Percentiles rank a stretch among this genome's conserved stretches.
Evolutionary conservation across 1,284 basidiomycete genomes (phyloP).

Genomic region (Cryptococcus hybrid): DNA sequence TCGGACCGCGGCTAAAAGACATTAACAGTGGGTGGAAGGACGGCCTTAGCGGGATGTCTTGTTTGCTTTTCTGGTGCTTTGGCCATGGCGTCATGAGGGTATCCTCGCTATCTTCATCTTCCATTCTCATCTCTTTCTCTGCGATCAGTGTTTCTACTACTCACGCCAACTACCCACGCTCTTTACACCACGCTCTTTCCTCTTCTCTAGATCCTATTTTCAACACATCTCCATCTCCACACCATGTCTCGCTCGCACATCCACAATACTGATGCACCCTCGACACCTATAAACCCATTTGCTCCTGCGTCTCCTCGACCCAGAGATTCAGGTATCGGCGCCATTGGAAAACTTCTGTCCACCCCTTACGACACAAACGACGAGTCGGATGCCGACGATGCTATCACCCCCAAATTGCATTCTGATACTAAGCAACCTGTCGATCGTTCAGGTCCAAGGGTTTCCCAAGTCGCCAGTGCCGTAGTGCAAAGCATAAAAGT

Average conservation of each 20-base stretch:
- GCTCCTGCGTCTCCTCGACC: background rate
- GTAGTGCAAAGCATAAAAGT: conserved; percentile 8
- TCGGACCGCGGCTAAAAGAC: too few species aligned
- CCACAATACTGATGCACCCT: conserved; percentile 3
- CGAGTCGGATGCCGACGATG: conserved; percentile 11
- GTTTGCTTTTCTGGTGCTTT: background rate
- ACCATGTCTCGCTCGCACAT: conserved; percentile 3
- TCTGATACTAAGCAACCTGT: background rate
- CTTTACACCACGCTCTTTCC: conserved; percentile 1
- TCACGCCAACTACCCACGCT: background rate
- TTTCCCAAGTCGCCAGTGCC: background rate
- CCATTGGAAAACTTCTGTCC: conserved; percentile 26
- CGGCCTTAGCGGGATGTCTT: background rate
- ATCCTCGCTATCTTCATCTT: background rate
- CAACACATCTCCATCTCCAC: background rate
- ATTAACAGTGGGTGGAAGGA: too few species aligned
- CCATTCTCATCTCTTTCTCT: background rate
- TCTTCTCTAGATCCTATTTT: background rate
- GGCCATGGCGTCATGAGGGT: background rate
- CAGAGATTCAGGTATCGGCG: conserved; percentile 14
- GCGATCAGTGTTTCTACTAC: too few species aligned
- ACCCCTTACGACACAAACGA: conserved; percentile 20
- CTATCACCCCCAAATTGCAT: background rate
- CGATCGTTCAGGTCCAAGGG: background rate
- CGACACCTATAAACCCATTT: conserved; percentile 10